Conservation (phyloP, 2,329 filamentous ascomycete species). For the Microdochium bolleyi region DNA sequence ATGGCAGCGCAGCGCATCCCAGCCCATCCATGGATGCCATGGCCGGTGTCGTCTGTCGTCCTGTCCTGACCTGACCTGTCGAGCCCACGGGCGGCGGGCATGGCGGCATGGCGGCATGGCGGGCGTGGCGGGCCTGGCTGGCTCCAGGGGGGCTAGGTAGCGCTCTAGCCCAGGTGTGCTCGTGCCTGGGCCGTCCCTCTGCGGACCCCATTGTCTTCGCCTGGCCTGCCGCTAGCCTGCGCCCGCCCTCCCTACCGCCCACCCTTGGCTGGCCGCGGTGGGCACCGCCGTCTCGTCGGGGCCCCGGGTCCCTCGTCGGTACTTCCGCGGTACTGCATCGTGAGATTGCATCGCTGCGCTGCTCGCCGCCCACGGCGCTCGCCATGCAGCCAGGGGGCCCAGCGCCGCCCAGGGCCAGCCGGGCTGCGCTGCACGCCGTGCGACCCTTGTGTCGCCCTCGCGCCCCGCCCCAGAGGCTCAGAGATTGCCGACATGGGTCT, state of each 20-base stretch:
- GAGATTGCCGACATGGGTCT: no score
- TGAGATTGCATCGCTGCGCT: background rate
- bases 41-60: background rate
- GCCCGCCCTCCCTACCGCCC: background rate
- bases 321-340: constrained; percentile 1
- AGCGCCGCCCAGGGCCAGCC: background rate
- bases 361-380: background rate
- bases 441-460: background rate
- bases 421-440: background rate
- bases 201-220: background rate
- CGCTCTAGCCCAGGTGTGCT: background rate
- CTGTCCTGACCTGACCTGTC: no score
- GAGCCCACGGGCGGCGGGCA: no score
- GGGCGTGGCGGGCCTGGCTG: background rate
- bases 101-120: no score
- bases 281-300: background rate
- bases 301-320: background rate
- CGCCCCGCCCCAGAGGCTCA: background rate
- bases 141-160: background rate
- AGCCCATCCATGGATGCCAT: no score
- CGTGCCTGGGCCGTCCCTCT: background rate
- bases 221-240: background rate
- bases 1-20: no score
- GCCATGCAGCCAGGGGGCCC: background rate
- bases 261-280: background rate